Percentiles rank a stretch among this genome's conserved stretches.
phyloP scores from a whole-genome alignment of 1,284 basidiomycete genomes.

The Rhodotorula sp. region DNA sequence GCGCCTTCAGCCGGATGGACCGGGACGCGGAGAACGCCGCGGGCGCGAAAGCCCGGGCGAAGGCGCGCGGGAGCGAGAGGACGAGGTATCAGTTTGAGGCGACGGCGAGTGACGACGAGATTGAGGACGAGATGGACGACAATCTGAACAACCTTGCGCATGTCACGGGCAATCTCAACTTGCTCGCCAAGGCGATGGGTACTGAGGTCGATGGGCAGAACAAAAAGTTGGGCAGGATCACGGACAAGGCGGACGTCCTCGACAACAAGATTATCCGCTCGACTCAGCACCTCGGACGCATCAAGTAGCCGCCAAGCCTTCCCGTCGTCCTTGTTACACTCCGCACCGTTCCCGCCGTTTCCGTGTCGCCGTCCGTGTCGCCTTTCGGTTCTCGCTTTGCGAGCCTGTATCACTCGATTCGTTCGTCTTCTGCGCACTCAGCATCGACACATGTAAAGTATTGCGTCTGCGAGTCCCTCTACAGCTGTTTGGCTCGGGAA shows the following conservation, averaged over 20 bases:
- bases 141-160: conserved; percentile 87
- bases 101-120: conserved; percentile 91
- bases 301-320: conserved; percentile 22
- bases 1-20: conserved; percentile 61
- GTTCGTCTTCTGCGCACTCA: background rate
- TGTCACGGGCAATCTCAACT: conserved; percentile 77
- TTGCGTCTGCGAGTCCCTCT: background rate
- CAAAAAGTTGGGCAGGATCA: conserved; percentile 64
- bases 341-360: too few relatives aligned
- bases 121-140: conserved; percentile 73
- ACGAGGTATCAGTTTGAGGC: conserved; percentile 91
- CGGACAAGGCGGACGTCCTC: conserved; percentile 56
- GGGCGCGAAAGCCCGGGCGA: conserved; percentile 46
- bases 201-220: conserved; percentile 63
- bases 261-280: conserved; percentile 37
- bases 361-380: background rate
- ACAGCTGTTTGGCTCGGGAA: background rate
- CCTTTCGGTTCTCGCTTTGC: background rate
- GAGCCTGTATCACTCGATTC: background rate
- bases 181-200: conserved; percentile 78
- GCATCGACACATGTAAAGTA: background rate
- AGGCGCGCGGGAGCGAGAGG: conserved; percentile 64
- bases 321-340: background rate
- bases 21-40: conserved; percentile 54
- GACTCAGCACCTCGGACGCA: conserved; percentile 37